Evolutionary conservation across 768 basidiomycete species (phyloP), one percentile per base, ranked within the genome.

Genomic region (Psilocybe cyanescens): DNA sequence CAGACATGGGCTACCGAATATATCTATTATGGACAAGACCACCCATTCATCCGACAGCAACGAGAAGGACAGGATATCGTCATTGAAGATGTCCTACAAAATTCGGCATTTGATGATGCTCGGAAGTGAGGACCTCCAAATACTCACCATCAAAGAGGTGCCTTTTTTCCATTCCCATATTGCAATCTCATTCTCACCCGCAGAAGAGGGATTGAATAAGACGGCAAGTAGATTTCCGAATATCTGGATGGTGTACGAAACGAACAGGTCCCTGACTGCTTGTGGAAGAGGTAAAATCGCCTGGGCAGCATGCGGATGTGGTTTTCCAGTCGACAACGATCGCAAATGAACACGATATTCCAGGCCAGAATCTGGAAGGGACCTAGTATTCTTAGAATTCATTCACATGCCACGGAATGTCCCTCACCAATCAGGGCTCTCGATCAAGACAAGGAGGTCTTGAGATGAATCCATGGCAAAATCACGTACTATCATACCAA

Each of bases 151-250:
- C 65, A 85, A 69, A 6, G 76, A 68, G 8, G 70, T 65, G 5
- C 86, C 86, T 3, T 81, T 85, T 67, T 83, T 84, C 90, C 89
- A 91, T 57, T 90, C 81, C 88, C 87, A 91, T 19, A 88, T 73
- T 24, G 81, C 72, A 11, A 90, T 69, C 64, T 86, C 82, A 31
- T 78, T 81, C 49, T 75, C 75, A 35, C 68, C 68, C 6, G 58
- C 60, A 41, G 73, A 75, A 8, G 60, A 59, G 58, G 72, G 72
- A 54, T 75, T 63, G 56, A 84, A 83, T 5, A 85, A 74, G 44
- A 90, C 70, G 9, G 79, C 85, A 16, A 90, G 63, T 31, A 77
- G 75, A 31, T 86, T 79, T 6, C 78, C 79, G 50, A 81, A 83
- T 12, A 87, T 74, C 69, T 88, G 87, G n/a, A 91, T 77, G 39